Evolutionary conservation across 306 rosid species (phyloP), one percentile per base, ranked within the genome.

Genomic region (Albizia julibrissin): DNA sequence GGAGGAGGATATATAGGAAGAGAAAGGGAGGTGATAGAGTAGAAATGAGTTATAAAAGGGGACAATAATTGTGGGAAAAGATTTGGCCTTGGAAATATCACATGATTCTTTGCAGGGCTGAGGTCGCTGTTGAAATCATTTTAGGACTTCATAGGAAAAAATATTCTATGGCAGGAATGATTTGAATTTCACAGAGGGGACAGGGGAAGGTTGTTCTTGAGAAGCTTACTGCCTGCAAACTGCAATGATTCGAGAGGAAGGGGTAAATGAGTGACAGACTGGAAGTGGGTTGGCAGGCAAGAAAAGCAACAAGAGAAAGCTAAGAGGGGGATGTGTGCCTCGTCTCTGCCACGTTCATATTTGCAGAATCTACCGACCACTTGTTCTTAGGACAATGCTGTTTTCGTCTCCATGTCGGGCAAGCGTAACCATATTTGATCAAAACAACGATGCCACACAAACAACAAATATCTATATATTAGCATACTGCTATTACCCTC

Each of bases 211-310:
- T 24, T 69, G 39, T 24, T 43, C 42, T 34, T 71, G 29, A 44
- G 67, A 40, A 74, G 79, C 79, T 73, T 87, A 84, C 79, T 37
- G 40, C 40, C 40, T 37, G 8, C 40, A 37, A 37, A 37, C 81
- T 58, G 29, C 50, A 69, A 74, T 50, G 87, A 81, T 80, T 68
- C 71, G 39, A 70, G 59, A 7, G 77, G 33, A 26, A 27, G 69
- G 12, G 69, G 12, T 21, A 65, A 74, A 37, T 8, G 15, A 58
- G 65, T 85, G 84, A 82, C 85, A 85, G 84, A 56, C 70, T 85
- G 90, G 89, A 89, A 84, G 75, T 84, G 84, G 50, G 92, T 77
- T 87, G 89, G 87, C 84, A 84, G 64, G 68, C 21, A 71, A 21
- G 72, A 27, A 81, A 73, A 79, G 75, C 34, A 81, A 80, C 85